phyloP scores from a whole-genome alignment of 1,284 basidiomycete species.

The Trametes pubescens region DNA sequence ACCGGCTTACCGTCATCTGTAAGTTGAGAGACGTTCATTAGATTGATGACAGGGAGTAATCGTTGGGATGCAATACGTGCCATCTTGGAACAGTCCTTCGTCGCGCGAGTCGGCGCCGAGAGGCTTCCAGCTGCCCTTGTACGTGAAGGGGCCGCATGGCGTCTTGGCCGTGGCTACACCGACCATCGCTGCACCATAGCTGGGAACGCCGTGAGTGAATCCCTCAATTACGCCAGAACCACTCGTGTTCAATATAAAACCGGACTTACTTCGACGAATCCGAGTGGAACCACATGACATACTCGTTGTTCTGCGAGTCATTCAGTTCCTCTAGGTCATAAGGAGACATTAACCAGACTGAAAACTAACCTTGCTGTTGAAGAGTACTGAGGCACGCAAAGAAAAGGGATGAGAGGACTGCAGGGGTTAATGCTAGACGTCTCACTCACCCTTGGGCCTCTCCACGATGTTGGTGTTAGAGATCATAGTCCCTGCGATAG shows the following conservation, averaged over 20 bases:
- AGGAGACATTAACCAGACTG: no score
- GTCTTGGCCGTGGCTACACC: conserved; percentile 66
- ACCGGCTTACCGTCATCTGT: conserved; percentile 31
- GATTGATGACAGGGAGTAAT: background rate
- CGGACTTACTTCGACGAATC: conserved; percentile 62
- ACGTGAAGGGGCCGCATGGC: conserved; percentile 69
- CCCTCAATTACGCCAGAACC: background rate
- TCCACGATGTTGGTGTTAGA: conserved; percentile 69
- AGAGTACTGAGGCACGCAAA: conserved; percentile 51
- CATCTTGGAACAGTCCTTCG: conserved; percentile 65
- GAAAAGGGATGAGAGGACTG: background rate
- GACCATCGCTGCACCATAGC: conserved; percentile 69
- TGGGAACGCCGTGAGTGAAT: conserved; percentile 35
- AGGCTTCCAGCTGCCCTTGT: conserved; percentile 63
- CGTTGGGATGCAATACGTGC: conserved; percentile 40
- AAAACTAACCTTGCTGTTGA: conserved; percentile 55
- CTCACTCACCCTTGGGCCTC: conserved; percentile 64
- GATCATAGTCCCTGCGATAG: conserved; percentile 61
- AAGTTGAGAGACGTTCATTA: background rate
- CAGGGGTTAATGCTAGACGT: conserved; percentile 43
- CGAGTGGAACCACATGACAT: conserved; percentile 79
- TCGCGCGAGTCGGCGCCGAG: conserved; percentile 68
- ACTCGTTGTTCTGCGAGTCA: conserved; percentile 59
- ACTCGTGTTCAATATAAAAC: background rate
- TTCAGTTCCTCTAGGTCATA: background rate